Conservation (phyloP, 352 stramenopile species). For the Phytopythium sindhum region DNA sequence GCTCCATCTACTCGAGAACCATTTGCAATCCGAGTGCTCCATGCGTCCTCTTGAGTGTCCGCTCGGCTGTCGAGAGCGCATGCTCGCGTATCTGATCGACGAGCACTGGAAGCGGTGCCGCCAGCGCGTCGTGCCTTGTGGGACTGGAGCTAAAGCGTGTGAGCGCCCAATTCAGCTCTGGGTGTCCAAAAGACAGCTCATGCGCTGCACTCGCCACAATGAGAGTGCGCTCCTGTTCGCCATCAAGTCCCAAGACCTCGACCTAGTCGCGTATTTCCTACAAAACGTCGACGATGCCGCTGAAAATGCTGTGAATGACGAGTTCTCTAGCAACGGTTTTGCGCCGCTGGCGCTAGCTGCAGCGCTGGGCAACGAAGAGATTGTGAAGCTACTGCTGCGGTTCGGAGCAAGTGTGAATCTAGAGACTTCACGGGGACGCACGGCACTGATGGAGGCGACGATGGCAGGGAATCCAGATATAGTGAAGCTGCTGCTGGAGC, state of each 20-base stretch:
- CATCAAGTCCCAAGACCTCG: conserved; percentile 56
- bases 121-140: conserved; percentile 60
- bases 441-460: conserved; percentile 56
- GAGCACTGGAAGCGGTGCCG: conserved; percentile 58
- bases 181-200: conserved; percentile 34
- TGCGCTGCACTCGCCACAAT: conserved; percentile 43
- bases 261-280: conserved; percentile 62
- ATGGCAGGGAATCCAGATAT: conserved; percentile 41
- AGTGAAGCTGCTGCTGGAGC: conserved; percentile 56
- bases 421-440: conserved; percentile 64
- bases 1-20: conserved; percentile 26
- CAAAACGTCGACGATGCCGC: conserved; percentile 31
- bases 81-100: conserved; percentile 62
- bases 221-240: conserved; percentile 59
- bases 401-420: conserved; percentile 70
- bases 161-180: conserved; percentile 59
- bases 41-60: conserved; percentile 65
- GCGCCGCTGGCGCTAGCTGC: conserved; percentile 48
- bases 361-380: conserved; percentile 38
- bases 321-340: conserved; percentile 66
- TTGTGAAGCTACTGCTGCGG: conserved; percentile 53
- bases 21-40: conserved; percentile 43
- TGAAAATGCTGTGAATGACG: conserved; percentile 32
- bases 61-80: conserved; percentile 43
- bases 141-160: conserved; percentile 46